These are phyloP conservation scores for Puccinia horiana DNA, from an alignment of 1,284 basidiomycete species.

Conservation along the genomic window DNA sequence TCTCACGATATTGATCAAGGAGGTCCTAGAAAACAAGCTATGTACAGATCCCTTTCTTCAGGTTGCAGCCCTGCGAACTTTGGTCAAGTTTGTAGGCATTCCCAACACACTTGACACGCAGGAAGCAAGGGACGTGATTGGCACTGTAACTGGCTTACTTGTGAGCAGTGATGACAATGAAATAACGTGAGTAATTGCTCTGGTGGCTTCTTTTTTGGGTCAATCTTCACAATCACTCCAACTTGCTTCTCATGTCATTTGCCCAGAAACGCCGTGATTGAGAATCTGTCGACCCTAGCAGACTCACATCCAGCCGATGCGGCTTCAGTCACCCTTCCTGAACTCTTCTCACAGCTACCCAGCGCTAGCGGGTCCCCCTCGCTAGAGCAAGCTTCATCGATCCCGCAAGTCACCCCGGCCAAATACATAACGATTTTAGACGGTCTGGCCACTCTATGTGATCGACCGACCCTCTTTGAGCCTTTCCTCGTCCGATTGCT, in stretches of 20 bases:
- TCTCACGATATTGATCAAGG: conserved; percentile 25
- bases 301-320: conserved; percentile 69
- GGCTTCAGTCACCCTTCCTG: conserved; percentile 74
- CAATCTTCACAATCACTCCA: background rate
- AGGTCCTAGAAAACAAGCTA: conserved; percentile 10
- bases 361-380: conserved; percentile 19
- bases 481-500: conserved; percentile 75
- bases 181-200: conserved; percentile 11
- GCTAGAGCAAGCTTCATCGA: conserved; percentile 54
- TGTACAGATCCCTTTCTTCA: conserved; percentile 6
- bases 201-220: background rate
- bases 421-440: conserved; percentile 71
- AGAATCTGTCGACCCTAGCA: conserved; percentile 71
- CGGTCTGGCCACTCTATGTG: conserved; percentile 74
- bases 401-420: background rate
- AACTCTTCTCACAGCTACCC: conserved; percentile 70
- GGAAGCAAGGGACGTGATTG: conserved; percentile 21
- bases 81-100: conserved; percentile 28
- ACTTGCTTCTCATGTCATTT: conserved; percentile 38
- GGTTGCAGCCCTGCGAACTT: conserved; percentile 22
- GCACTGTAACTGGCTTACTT: conserved; percentile 28
- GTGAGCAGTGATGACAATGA: conserved; percentile 17
- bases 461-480: conserved; percentile 77
- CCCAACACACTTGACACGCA: conserved; percentile 4
- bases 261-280: conserved; percentile 68